phyloP scores from a whole-genome alignment of 495 filamentous ascomycete genomes.

The Tirmania nivea region DNA sequence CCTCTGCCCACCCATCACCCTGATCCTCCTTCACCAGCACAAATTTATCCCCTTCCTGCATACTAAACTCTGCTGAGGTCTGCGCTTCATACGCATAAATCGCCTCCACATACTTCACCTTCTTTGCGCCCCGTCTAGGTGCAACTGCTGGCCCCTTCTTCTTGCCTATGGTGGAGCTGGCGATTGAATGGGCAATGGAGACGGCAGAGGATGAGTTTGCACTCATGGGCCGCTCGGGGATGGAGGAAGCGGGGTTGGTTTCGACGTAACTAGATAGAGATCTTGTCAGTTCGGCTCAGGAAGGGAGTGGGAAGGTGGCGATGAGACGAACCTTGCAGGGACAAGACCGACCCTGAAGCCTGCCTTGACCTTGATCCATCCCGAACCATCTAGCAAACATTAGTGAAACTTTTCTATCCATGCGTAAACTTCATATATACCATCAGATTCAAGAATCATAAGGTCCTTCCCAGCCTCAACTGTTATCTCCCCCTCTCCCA shows the following conservation, averaged over 20 bases:
- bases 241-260: slow-evolving; percentile 12
- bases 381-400: slow-evolving; percentile 49
- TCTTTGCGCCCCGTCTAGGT: slow-evolving; percentile 79
- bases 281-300: slow-evolving; percentile 27
- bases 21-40: slow-evolving; percentile 64
- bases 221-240: slow-evolving; percentile 35
- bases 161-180: slow-evolving; percentile 36
- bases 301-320: no score
- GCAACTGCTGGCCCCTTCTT: slow-evolving; percentile 88
- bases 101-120: slow-evolving; percentile 82
- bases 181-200: slow-evolving; percentile 17
- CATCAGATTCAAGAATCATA: slow-evolving; percentile 64
- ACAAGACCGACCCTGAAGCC: slow-evolving; percentile 59
- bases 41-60: slow-evolving; percentile 77
- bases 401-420: background rate
- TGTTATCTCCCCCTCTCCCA: slow-evolving; percentile 55
- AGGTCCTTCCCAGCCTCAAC: slow-evolving; percentile 60
- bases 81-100: slow-evolving; percentile 78
- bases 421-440: slow-evolving; percentile 28
- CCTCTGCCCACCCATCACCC: slow-evolving; percentile 92
- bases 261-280: slow-evolving; percentile 11
- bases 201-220: slow-evolving; percentile 34
- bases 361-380: slow-evolving; percentile 65
- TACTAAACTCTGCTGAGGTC: slow-evolving; percentile 69
- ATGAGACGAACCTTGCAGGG: slow-evolving; percentile 42